These are phyloP conservation scores for Rhizomucor pusillus DNA, from an alignment of 371 early-diverging fungal species.

Conservation along the genomic window DNA sequence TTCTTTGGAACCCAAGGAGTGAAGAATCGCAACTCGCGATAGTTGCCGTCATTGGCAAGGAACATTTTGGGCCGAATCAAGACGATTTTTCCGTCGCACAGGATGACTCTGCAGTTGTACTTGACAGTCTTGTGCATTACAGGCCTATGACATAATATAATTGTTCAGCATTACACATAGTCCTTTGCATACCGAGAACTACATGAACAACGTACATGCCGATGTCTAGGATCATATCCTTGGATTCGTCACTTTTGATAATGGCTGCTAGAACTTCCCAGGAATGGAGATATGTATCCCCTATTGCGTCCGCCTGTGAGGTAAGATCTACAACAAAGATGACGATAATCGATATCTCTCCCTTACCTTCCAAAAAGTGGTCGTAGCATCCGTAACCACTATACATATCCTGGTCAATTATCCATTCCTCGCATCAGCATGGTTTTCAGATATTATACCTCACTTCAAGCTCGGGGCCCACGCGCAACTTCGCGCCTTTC, in stretches of 20 bases:
- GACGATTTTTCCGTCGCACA: conserved; percentile 79
- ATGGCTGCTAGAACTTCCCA: conserved; percentile 90
- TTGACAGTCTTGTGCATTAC: conserved; percentile 85
- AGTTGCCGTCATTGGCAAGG: conserved; percentile 97
- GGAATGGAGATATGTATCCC: conserved; percentile 90
- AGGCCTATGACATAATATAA: conserved; percentile 60
- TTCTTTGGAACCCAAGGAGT: conserved; percentile 76
- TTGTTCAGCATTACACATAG: background rate
- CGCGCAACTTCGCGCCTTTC: conserved; percentile 78
- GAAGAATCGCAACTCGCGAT: conserved; percentile 95
- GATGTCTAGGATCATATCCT: conserved; percentile 85
- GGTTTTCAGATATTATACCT: conserved; percentile 48
- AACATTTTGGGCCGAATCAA: conserved; percentile 95
- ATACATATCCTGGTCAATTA: background rate
- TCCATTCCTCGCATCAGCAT: background rate
- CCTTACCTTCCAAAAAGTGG: conserved; percentile 89
- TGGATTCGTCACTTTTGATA: conserved; percentile 59
- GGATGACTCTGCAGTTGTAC: conserved; percentile 94
- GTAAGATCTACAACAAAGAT: background rate
- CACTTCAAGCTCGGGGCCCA: conserved; percentile 97
- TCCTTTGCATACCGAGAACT: background rate
- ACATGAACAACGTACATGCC: conserved; percentile 83
- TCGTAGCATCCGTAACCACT: conserved; percentile 98
- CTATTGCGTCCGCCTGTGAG: conserved; percentile 24
- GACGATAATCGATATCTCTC: background rate